Evolutionary conservation across 148 eudicot genomes (phyloP).

Genomic region (Cornus kousa): DNA sequence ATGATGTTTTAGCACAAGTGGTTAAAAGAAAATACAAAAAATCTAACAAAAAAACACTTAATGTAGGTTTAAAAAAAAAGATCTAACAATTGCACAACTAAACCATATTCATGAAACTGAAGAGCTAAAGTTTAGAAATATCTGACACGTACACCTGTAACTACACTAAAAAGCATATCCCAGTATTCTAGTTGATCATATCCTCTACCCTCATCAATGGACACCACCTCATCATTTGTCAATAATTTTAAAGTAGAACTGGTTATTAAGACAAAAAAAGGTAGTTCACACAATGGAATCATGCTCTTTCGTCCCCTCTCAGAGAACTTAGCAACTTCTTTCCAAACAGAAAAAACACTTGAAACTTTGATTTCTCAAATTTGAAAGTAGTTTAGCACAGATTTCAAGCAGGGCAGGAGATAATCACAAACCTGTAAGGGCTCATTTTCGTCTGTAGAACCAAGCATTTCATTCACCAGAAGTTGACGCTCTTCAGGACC

Average conservation of each 20-base stretch:
- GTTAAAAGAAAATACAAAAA: too few species aligned
- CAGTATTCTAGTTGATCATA: background rate
- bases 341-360: background rate
- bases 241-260: background rate
- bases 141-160: background rate
- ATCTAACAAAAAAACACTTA: too few species aligned
- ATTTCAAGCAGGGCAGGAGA: background rate
- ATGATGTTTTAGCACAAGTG: too few species aligned
- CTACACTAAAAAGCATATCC: background rate
- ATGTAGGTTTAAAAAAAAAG: too few species aligned
- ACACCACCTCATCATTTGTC: background rate
- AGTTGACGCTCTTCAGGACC: conserved; percentile 59
- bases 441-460: conserved; percentile 57
- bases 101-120: too few species aligned
- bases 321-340: background rate
- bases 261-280: background rate
- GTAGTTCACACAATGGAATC: background rate
- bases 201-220: background rate
- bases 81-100: too few species aligned
- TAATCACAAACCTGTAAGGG: conserved; percentile 42
- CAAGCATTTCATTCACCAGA: conserved; percentile 63
- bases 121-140: too few species aligned
- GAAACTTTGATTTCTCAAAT: background rate
- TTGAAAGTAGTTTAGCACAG: background rate
- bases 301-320: background rate